A percentile compares a stretch with the other conserved stretches of the same genome.
Evolutionary conservation across 331 rosid species (phyloP).

Genomic region (Malus hybrid): DNA sequence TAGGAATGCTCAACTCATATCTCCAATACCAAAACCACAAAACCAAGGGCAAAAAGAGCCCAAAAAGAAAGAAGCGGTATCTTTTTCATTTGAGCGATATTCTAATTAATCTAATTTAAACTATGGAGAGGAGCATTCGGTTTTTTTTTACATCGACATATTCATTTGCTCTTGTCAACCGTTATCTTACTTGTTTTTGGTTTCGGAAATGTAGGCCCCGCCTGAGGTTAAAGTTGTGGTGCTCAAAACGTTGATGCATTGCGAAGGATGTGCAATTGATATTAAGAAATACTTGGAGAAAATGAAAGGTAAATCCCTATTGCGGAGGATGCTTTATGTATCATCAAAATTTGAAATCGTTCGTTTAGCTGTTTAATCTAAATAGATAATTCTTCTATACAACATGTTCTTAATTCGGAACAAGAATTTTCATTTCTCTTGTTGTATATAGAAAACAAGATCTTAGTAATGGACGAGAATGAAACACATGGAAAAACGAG

Average conservation of each 20-base stretch:
- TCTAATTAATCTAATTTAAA: background rate
- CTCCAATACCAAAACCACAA: slow-evolving; percentile 21
- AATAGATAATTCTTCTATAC: background rate
- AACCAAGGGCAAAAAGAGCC: slow-evolving; percentile 7
- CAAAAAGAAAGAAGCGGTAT: slow-evolving; percentile 36
- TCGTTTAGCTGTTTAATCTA: background rate
- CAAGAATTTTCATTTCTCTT: background rate
- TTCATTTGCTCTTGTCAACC: no score
- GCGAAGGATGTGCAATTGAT: slow-evolving; percentile 66
- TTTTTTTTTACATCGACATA: background rate
- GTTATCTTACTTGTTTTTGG: background rate
- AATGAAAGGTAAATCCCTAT: slow-evolving; percentile 42
- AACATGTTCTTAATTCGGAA: background rate
- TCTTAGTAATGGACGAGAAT: background rate
- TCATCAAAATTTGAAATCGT: background rate
- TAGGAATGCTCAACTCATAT: slow-evolving; percentile 42
- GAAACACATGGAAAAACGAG: background rate
- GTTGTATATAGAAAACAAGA: background rate
- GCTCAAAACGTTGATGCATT: slow-evolving; percentile 60
- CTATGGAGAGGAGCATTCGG: background rate
- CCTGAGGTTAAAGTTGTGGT: slow-evolving; percentile 34
- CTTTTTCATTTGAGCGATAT: background rate
- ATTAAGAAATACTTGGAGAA: slow-evolving; percentile 36
- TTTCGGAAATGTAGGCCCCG: background rate
- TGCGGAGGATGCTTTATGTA: no score